Base-by-base conservation (phyloP, 2,329 filamentous ascomycete genomes). In the Phyllosticta citribraziliensis region DNA sequence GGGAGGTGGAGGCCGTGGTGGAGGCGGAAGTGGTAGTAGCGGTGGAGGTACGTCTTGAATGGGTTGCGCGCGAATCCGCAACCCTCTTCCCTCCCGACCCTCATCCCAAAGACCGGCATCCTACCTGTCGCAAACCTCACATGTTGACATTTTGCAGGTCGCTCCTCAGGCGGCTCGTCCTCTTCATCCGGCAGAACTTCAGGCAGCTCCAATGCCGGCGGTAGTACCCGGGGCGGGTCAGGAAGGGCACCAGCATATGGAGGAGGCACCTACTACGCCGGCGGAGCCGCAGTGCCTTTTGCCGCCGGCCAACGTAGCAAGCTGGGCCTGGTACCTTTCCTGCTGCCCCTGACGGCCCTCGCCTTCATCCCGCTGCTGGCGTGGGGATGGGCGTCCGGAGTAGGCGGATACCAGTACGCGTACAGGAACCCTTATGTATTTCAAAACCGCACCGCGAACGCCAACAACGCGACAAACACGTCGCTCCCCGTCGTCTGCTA, bases 221-320 rank as follows among this genome's bases (percentile, higher is more conserved):
- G 75, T 30, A 47, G 67, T 9, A 86, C 86, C 3, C 78, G 73
- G 4, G 73, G 77, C 6, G 86, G 87, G 62, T 82, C 80, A 57
- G 86, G 87, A 17, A 74, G 80, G 0, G 67, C 75, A 17, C 84
- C 83, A 3, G 63, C 68, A 0, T 90, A 81, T 67, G 86, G 84
- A 53, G 84, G 84, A 47, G 85, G 86, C 8, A 67, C 70, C 57
- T 88, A 81, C 72, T 91, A 91, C 68, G 81, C 82, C 47, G 89
- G 89, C 56, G 73, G 73, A 24, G 80, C 84, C 0, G 63, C 75
- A 2, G 69, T 70, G 0, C 87, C 89, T 1, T 93, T 88, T 73
- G 63, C 67, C 2, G 65, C 87, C 2, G 87, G 86, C 6, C n/a
- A 50, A 0, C 63, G 61, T 12, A 78, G 79, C 1, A 80, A 78